Base-by-base conservation (phyloP, 176 grass and related monocot species). In the Thalia dealbata region DNA sequence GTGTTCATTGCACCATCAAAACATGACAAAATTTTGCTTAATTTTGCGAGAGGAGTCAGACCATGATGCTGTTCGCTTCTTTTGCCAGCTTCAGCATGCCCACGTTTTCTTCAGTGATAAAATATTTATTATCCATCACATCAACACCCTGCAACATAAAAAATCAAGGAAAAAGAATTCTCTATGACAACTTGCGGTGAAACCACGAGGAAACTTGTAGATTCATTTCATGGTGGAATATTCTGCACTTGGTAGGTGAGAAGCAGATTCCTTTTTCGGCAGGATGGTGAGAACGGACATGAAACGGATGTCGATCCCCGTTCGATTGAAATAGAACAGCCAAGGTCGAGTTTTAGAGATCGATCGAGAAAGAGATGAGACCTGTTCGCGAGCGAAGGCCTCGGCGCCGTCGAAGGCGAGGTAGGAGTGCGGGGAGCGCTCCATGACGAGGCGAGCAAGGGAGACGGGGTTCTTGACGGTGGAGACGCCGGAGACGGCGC, bases 401-500 rank as follows among this genome's bases (percentile, higher is more conserved):
- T 75, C 73, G 41, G 73, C 73, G 23, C 73, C 73, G n/a, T 29
- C 32, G 73, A 75, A 75, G 73, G 73, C 73, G 58, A 75, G 73
- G 58, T 75, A 75, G 58, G 73, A 75, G 58, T 75, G 73, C n/a
- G 73, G 73, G 38, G 73, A 75, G 23, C 35, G 56, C 1, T 75
- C 73, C 73, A 75, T 75, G 22, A 75, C 73, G 38, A 75, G 73
- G n/a, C 73, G 55, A 23, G 73, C 73, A n/a, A 75, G 56, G 27
- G 73, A 75, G 14, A 75, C 73, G 56, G 73, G 73, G 56, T 75
- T 75, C 73, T 75, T 75, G 35, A 75, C 73, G 58, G 73, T 75
- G 38, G 58, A 62, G 35, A 75, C 13, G 19, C 73, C 73, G 56
- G 73, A 75, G 38, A 75, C 73, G 73, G 73, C 56, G 8, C 73